Base-by-base conservation (phyloP, 495 filamentous ascomycete genomes). In the Umbilicaria muhlenbergii region DNA sequence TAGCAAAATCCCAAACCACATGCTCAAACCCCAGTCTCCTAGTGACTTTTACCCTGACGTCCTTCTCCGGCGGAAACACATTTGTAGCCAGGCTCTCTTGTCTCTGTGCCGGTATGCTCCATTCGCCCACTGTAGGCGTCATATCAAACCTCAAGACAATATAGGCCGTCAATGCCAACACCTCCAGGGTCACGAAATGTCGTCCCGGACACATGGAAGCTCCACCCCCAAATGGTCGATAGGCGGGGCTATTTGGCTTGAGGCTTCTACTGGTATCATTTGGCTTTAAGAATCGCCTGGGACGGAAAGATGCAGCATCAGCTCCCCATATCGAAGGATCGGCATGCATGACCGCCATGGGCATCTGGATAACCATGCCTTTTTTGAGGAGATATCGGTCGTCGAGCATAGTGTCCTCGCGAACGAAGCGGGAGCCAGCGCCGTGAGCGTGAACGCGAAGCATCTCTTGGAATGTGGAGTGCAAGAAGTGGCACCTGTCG, bases 211-310 rank as follows among this genome's bases (percentile, higher is more conserved):
- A 53, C 15, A 55, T 33, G 3, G 39, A 35, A 1, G 50, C 32
- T 7, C 52, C 52, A 15, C 52, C 52, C 1, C 52, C 52, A 45
- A 55, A 55, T 7, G 52, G 38, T 33, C 52, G 39, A 31, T 64
- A 68, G 1, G 58, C 62, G 2, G 48, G 44, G 0, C 42, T 44
- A 31, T 55, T 56, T 1, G 38, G 47, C 39, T 51, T 58, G 39
- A 47, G 43, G 7, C 38, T 43, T 4, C 37, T 40, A 11, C 24
- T 12, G 0, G 15, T 16, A 11, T 31, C 35, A n/a, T 35, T 36
- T 13, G 7, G 31, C 32, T 52, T 49, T 5, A 50, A 35, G 13
- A 53, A 53, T 2, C 51, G 33, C 24, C 51, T 40, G 36, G 47
- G 43, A 5, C 48, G 16, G 44, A 53, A 53, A 11, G 38, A 36